phyloP scores from a whole-genome alignment of 768 basidiomycete genomes.

The Lentinula sp. region DNA sequence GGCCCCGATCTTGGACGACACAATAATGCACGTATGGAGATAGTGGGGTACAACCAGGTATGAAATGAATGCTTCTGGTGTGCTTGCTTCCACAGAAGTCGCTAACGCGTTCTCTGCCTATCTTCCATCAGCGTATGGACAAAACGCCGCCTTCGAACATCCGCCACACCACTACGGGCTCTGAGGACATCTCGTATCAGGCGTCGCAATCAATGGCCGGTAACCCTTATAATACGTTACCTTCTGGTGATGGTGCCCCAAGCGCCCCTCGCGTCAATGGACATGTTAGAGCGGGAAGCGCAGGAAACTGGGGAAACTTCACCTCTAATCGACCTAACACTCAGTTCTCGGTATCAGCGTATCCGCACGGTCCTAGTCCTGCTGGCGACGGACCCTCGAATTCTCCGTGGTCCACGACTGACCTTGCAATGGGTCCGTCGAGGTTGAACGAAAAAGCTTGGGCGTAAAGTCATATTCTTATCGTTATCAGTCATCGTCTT shows the following conservation, averaged over 20 bases:
- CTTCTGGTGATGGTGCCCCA: constrained; percentile 35
- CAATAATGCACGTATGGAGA: constrained; percentile 63
- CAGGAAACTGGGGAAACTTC: constrained; percentile 72
- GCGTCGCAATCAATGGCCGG: constrained; percentile 22
- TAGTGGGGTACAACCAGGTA: constrained; percentile 70
- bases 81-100: constrained; percentile 1
- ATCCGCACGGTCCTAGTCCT: constrained; percentile 52
- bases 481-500: constrained; percentile 16
- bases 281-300: constrained; percentile 74
- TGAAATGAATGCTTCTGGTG: constrained; percentile 19
- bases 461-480: constrained; percentile 28
- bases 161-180: constrained; percentile 73
- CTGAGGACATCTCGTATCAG: constrained; percentile 47
- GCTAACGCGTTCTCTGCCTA: background rate
- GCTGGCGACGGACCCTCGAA: constrained; percentile 50
- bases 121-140: constrained; percentile 9
- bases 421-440: constrained; percentile 42
- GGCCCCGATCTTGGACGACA: constrained; percentile 83
- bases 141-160: constrained; percentile 33
- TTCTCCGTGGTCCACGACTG: constrained; percentile 55
- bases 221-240: constrained; percentile 32
- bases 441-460: constrained; percentile 59
- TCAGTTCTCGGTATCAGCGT: constrained; percentile 35
- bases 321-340: constrained; percentile 39
- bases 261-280: constrained; percentile 44